Conservation (phyloP, 495 filamentous ascomycete species). For the Aspergillus incahuasiensis region DNA sequence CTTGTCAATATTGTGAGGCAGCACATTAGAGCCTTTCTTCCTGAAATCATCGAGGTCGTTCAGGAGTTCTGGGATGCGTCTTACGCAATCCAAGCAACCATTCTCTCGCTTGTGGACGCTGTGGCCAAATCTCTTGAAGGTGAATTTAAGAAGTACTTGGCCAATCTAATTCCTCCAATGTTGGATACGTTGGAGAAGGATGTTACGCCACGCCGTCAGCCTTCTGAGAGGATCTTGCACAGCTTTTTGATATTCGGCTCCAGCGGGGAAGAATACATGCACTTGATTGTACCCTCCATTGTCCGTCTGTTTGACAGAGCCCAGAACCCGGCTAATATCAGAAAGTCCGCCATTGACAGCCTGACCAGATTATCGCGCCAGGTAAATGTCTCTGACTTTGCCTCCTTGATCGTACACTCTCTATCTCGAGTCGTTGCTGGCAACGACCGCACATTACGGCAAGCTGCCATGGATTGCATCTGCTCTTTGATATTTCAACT, state of each 20-base stretch:
- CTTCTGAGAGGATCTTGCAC: conserved; percentile 87
- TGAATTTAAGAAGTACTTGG: conserved; percentile 94
- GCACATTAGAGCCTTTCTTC: conserved; percentile 86
- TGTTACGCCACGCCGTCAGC: conserved; percentile 59
- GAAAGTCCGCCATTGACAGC: conserved; percentile 89
- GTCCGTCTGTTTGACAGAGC: conserved; percentile 85
- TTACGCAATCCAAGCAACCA: conserved; percentile 77
- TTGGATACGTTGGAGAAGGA: conserved; percentile 89
- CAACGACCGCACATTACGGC: conserved; percentile 64
- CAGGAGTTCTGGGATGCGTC: conserved; percentile 80
- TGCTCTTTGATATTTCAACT: conserved; percentile 95
- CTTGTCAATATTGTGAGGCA: conserved; percentile 93
- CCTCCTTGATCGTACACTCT: conserved; percentile 90
- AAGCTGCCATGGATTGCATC: conserved; percentile 89
- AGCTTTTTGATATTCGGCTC: conserved; percentile 95
- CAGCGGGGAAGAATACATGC: conserved; percentile 97
- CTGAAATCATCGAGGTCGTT: conserved; percentile 75
- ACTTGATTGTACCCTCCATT: conserved; percentile 95
- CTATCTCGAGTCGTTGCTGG: conserved; percentile 72
- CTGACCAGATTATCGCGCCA: conserved; percentile 90
- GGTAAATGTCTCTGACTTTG: conserved; percentile 96
- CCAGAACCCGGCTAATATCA: conserved; percentile 68
- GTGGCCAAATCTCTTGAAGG: conserved; percentile 91
- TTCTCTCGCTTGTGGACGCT: conserved; percentile 84
- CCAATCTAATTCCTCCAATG: conserved; percentile 84